Percentiles rank a stretch among this genome's conserved stretches.
Conservation (phyloP, 768 basidiomycete species). For the Lactarius hatsudake region DNA sequence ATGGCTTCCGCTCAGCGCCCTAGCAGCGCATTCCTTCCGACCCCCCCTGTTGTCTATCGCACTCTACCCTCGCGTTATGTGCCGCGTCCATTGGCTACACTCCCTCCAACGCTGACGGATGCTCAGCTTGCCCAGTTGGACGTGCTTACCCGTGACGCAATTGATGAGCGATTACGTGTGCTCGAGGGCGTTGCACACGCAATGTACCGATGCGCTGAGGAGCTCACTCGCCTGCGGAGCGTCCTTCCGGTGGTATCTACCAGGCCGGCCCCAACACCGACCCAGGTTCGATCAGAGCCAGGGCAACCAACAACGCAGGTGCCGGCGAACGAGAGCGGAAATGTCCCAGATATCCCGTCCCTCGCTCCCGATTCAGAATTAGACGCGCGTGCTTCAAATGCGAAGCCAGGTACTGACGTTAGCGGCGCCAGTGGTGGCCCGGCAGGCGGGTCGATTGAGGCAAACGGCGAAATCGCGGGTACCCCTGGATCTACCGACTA, state of each 20-base stretch:
- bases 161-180: conserved; percentile 79
- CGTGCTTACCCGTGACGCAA: conserved; percentile 67
- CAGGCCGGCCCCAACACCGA: conserved; percentile 8
- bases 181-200: conserved; percentile 75
- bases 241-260: conserved; percentile 40
- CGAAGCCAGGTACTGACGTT: conserved; percentile 21
- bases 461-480: conserved; percentile 6
- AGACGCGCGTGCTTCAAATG: conserved; percentile 10
- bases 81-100: conserved; percentile 29
- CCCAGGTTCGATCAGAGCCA: conserved; percentile 17
- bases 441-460: conserved; percentile 6
- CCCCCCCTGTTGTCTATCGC: conserved; percentile 20
- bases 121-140: conserved; percentile 68
- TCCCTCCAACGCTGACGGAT: conserved; percentile 52
- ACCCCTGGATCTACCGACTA: conserved; percentile 2
- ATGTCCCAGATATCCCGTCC: conserved; percentile 15
- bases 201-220: conserved; percentile 73
- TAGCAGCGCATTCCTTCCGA: conserved; percentile 15
- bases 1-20: conserved; percentile 10
- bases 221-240: conserved; percentile 73
- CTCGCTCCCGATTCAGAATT: conserved; percentile 14
- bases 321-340: neutral
- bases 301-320: conserved; percentile 7
- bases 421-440: conserved; percentile 16
- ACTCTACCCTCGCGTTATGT: conserved; percentile 12